Evolutionary conservation across 495 filamentous ascomycete genomes (phyloP), one percentile per base, ranked within the genome.

Genomic region (Pseudotulostoma volvatum): DNA sequence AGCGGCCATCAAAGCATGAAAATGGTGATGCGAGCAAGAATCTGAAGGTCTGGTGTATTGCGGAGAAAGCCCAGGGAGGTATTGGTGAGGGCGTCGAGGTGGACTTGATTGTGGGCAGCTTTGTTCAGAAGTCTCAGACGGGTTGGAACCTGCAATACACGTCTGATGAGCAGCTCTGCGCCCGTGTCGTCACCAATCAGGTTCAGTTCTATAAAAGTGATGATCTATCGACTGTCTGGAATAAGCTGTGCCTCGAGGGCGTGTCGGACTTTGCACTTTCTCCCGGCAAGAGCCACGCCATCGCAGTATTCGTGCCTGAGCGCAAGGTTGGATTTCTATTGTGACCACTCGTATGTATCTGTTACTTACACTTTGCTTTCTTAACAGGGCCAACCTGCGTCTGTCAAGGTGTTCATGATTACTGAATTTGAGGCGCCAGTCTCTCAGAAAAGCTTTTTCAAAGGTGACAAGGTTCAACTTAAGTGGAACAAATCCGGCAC

Each of bases 91-190:
- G 35, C 20, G 50, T 45, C 32, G 23, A 5, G 11, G 77, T 84
- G 48, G 76, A 80, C 48, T 60, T 73, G 50, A 71, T 84, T n/a
- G 71, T 93, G 23, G 85, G 85, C 42, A 66, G 71, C 44, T 97
- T 86, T 52, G 90, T 97, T 46, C 88, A 97, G 59, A 94, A 94
- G 63, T 80, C 74, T 39, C 82, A 87, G 64, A 86, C 82, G 13
- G 84, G 86, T 52, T 97, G 88, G 90, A 95, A 93, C 61, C 67
- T 96, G 54, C 92, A 96, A 59, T 97, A 95, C 55, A 94, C 85
- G 19, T 70, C 72, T 42, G 90, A 97, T 55, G 90, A 97, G 70
- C 66, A 69, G 48, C 83, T 79, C 52, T 97, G 90, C 57, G 90
- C 88, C 40, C 85, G 90, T 37, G 67, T 77, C 25, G 92, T 96